Evolutionary conservation across 116 monocot genomes (phyloP), one percentile per base, ranked within the genome.

Genomic region (Posidonia oceanica): DNA sequence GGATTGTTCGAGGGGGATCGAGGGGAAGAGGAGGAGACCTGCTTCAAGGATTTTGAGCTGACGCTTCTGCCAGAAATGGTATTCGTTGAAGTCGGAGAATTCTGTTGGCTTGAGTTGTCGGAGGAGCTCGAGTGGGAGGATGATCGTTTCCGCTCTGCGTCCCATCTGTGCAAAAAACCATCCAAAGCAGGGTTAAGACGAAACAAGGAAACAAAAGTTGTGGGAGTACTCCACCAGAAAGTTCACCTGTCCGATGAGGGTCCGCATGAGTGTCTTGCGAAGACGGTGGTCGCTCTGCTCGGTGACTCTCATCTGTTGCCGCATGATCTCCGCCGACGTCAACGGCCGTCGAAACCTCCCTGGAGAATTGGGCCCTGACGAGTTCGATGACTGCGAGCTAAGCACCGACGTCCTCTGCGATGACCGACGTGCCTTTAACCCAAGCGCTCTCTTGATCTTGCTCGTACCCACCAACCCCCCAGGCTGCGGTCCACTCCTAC

Each of bases 251-350:
- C 86, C 90, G 36, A 84, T 82, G 51, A 90, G 78, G 3, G 78
- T 76, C 36, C 80, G 69, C 82, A 78, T 75, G 23, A 90, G 82
- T 44, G 84, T 84, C 74, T 86, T 90, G 29, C 86, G 54, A 7
- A 90, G 80, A 14, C 90, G 82, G 55, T 68, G 67, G 52, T 90
- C 90, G 69, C 80, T 80, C 53, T 77, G 77, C 76, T 86, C 86
- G 4, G 82, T 76, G 16, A 86, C 80, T 29, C 82, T 63, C 90
- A 90, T 90, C 67, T 90, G 90, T 70, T 80, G 84, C 39, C 90
- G 67, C 90, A 90, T 90, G 56, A 96, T 85, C 83, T 96, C 91
- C 5, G 91, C 91, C 0, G 88, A 88, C 21, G 96, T 96, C 91
- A 91, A 79, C 67, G 88, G 91, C 64, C 91, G 76, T 66, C 69